A percentile compares a stretch with the other conserved stretches of the same genome.
Conservation (phyloP, 495 filamentous ascomycete genomes). For the Hypomontagnella submonticulosa region DNA sequence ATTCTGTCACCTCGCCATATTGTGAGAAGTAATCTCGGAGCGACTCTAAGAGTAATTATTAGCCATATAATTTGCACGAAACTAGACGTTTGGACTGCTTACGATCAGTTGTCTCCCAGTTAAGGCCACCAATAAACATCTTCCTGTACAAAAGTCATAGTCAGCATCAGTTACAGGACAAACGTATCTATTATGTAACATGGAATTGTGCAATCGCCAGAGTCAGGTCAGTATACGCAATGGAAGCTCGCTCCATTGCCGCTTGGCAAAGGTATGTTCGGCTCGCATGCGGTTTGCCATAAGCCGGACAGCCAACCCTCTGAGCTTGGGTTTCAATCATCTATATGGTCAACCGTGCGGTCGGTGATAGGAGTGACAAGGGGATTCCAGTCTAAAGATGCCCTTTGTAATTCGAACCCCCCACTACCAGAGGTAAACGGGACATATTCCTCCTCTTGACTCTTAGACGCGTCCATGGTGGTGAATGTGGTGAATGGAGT, state of each 20-base stretch:
- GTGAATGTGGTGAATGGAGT: slow-evolving; percentile 26
- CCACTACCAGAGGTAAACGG: slow-evolving; percentile 23
- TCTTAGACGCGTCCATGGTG: slow-evolving; percentile 26
- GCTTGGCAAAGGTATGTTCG: slow-evolving; percentile 36
- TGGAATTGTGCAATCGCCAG: neutral
- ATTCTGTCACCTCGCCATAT: slow-evolving; percentile 96
- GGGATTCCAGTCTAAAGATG: slow-evolving; percentile 16
- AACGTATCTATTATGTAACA: slow-evolving; percentile 37
- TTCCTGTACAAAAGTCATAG: slow-evolving; percentile 68
- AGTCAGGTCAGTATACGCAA: slow-evolving; percentile 36
- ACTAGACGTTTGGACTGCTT: slow-evolving; percentile 53
- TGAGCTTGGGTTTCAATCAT: slow-evolving; percentile 29
- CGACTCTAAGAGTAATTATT: slow-evolving; percentile 72
- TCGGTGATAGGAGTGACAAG: slow-evolving; percentile 15
- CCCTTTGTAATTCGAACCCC: slow-evolving; percentile 10
- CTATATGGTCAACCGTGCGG: slow-evolving; percentile 29
- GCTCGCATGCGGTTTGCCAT: slow-evolving; percentile 27
- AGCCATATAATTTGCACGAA: slow-evolving; percentile 17
- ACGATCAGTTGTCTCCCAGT: slow-evolving; percentile 99
- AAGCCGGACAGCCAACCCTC: slow-evolving; percentile 16
- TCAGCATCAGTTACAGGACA: slow-evolving; percentile 47
- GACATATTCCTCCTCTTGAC: slow-evolving; percentile 36
- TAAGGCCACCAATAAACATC: slow-evolving; percentile 99
- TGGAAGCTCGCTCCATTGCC: slow-evolving; percentile 17
- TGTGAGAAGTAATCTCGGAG: slow-evolving; percentile 98